These are phyloP conservation scores for Elaeagnus macrophylla DNA, from an alignment of 306 rosid species.

Conservation along the genomic window DNA sequence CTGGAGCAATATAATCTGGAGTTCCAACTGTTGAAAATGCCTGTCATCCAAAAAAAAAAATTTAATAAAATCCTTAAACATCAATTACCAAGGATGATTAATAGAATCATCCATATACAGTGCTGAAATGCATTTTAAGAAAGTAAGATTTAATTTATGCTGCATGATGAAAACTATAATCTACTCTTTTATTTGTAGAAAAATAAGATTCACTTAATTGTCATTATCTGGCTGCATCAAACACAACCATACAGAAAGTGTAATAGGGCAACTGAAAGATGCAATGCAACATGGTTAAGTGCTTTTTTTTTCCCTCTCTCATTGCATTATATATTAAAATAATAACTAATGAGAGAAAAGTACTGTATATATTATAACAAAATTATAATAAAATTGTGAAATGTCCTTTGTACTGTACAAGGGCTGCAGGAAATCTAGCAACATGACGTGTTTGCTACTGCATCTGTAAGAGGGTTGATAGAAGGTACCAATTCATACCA, in stretches of 20 bases:
- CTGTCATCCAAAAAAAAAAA: conserved; percentile 25
- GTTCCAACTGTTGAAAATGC: conserved; percentile 94
- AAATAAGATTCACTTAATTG: too few species aligned
- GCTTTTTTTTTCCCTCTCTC: neutral
- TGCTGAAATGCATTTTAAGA: too few species aligned
- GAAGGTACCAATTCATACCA: conserved; percentile 23
- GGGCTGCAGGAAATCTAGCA: neutral
- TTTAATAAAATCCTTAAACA: neutral
- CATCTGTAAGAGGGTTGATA: conserved; percentile 1
- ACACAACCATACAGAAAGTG: neutral
- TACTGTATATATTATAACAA: too few species aligned
- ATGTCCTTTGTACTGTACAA: neutral
- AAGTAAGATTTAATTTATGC: neutral
- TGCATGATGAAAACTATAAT: neutral
- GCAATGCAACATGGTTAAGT: neutral
- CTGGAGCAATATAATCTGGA: conserved; percentile 90
- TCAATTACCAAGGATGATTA: too few species aligned
- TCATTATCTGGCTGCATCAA: too few species aligned
- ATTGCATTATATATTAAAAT: too few species aligned
- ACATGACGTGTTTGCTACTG: neutral
- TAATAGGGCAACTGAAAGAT: neutral
- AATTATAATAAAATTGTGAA: too few species aligned
- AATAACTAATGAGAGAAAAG: too few species aligned
- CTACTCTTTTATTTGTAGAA: too few species aligned
- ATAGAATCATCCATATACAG: too few species aligned